These are phyloP conservation scores for Oryza nivara DNA, from an alignment of 176 grass and related monocot genomes.

Conservation along the genomic window DNA sequence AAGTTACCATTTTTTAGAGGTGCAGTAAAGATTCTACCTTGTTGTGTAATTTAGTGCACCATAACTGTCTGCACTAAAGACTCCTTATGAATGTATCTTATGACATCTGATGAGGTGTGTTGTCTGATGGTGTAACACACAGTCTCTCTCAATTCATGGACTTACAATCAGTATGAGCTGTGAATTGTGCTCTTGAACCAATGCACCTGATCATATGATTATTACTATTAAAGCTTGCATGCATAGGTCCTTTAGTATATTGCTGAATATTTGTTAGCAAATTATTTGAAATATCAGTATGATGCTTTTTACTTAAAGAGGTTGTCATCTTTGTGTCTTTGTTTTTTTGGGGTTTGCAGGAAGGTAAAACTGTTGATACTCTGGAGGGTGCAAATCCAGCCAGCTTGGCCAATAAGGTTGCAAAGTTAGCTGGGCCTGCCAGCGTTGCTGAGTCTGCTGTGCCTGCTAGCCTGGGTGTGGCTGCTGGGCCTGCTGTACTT, in stretches of 20 bases:
- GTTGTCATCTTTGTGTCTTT: neutral
- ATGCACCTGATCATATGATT: neutral
- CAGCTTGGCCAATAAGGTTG: slow-evolving; percentile 89
- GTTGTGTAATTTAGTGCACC: slow-evolving; percentile 3
- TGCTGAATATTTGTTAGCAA: slow-evolving; percentile 11
- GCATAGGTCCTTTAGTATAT: neutral
- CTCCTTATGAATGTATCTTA: neutral
- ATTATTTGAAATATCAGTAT: slow-evolving; percentile 20
- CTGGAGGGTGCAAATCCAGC: slow-evolving; percentile 94
- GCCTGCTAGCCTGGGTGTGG: slow-evolving; percentile 64
- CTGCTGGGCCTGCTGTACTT: slow-evolving; percentile 58
- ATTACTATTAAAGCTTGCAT: neutral
- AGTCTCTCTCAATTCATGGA: neutral
- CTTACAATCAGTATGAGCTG: neutral
- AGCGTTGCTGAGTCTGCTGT: slow-evolving; percentile 58
- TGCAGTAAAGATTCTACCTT: neutral
- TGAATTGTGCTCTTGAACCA: neutral
- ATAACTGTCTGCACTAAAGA: neutral
- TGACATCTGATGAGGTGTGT: neutral
- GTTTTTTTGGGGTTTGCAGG: slow-evolving; percentile 53
- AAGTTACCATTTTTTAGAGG: no score
- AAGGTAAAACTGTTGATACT: slow-evolving; percentile 77
- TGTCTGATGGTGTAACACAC: neutral
- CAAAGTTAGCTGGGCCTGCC: slow-evolving; percentile 70
- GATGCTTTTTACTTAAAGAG: slow-evolving; percentile 18